phyloP scores from a whole-genome alignment of 257 asterid genomes.

The Primulina eburnea region DNA sequence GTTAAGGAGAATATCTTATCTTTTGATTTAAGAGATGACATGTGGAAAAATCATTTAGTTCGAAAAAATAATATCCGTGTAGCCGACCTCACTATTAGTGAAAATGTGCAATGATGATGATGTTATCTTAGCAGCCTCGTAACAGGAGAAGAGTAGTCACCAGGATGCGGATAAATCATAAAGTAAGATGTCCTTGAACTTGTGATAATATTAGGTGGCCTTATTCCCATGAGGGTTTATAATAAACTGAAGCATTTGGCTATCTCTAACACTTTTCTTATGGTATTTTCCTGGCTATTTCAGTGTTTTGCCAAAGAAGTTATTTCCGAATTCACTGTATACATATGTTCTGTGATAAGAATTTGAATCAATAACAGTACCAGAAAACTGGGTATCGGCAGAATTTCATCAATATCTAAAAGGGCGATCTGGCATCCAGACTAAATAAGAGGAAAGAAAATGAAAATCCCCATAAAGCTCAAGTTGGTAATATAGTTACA shows the following conservation, averaged over 20 bases:
- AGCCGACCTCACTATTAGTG: too few relatives aligned
- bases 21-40: too few relatives aligned
- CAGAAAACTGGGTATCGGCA: not conserved
- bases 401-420: too few relatives aligned
- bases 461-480: too few relatives aligned
- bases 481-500: not conserved
- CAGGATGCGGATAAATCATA: slow-evolving; percentile 3
- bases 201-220: slow-evolving; percentile 11
- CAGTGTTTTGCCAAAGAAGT: not conserved
- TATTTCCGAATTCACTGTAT: not conserved
- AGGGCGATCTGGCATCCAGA: too few relatives aligned
- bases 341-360: not conserved
- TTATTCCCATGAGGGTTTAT: not conserved
- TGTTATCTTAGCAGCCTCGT: not conserved
- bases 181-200: slow-evolving; percentile 11
- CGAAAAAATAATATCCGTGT: too few relatives aligned
- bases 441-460: too few relatives aligned
- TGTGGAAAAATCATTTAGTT: too few relatives aligned
- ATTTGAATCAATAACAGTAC: not conserved
- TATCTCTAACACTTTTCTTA: too few relatives aligned
- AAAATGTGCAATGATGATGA: too few relatives aligned
- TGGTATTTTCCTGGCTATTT: too few relatives aligned
- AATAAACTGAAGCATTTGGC: not conserved
- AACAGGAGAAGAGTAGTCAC: not conserved
- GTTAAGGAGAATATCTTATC: too few relatives aligned